Evolutionary conservation across 805 yeast species (phyloP).

Genomic region (Cyberlindnera amylophila): DNA sequence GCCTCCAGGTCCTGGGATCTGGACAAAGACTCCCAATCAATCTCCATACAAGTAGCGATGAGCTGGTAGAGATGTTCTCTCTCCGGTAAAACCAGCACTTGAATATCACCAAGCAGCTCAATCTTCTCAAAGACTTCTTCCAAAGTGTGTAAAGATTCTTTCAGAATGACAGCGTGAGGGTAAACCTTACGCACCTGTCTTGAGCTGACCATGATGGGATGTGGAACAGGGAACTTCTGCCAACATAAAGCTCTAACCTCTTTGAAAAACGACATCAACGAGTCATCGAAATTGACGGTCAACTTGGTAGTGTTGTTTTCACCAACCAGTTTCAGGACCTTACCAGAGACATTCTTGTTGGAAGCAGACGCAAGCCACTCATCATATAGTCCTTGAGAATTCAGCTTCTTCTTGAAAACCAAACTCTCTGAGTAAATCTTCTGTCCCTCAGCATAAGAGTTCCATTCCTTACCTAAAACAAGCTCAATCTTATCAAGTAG

Average conservation of each 20-base stretch:
- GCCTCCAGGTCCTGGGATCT: conserved; percentile 46
- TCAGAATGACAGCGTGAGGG: conserved; percentile 53
- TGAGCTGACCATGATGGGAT: conserved; percentile 41
- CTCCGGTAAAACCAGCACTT: conserved; percentile 37
- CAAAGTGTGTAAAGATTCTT: conserved; percentile 47
- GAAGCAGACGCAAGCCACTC: conserved; percentile 45
- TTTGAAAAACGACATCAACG: conserved; percentile 40
- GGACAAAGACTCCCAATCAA: conserved; percentile 52
- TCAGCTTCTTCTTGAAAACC: conserved; percentile 42
- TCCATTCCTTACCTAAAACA: conserved; percentile 61
- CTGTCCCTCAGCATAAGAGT: conserved; percentile 60
- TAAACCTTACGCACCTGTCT: conserved; percentile 47
- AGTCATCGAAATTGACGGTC: conserved; percentile 48
- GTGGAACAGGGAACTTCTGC: conserved; percentile 57
- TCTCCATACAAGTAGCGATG: conserved; percentile 33
- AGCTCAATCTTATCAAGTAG: conserved; percentile 43
- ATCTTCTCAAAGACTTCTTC: conserved; percentile 29
- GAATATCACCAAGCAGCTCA: conserved; percentile 38
- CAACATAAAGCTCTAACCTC: conserved; percentile 50
- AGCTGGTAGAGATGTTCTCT: conserved; percentile 31
- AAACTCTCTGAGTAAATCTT: conserved; percentile 49
- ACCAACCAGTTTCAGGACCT: conserved; percentile 37
- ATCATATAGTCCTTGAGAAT: conserved; percentile 38
- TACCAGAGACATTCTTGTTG: conserved; percentile 28
- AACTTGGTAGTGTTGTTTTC: conserved; percentile 30